Evolutionary conservation across 1,139 yeast species (phyloP), one percentile per base, ranked within the genome.

Genomic region (Starmera stellimalicola): DNA sequence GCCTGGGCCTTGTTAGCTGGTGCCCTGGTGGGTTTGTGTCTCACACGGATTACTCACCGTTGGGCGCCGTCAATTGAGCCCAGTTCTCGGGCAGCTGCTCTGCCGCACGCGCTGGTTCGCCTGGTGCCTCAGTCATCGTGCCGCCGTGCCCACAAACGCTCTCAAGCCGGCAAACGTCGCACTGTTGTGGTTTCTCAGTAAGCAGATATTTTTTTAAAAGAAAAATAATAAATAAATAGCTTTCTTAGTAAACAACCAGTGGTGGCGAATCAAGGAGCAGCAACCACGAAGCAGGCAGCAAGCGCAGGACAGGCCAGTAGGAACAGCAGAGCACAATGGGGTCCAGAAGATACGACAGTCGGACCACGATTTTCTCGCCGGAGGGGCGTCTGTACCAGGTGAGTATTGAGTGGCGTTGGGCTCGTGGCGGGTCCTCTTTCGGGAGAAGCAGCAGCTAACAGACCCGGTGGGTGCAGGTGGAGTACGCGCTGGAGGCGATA

Each of bases 291-390:
- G n/a, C n/a, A n/a, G n/a, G n/a, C 24, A n/a, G 24, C 10, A 20
- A 20, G 24, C 24, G n/a, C 24, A 10, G 10, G 24, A 10, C 11
- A n/a, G n/a, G 24, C 10, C 10, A 20, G 24, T n/a, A n/a, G n/a
- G n/a, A 20, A n/a, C 24, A 20, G 24, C n/a, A 20, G 10, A 14
- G 11, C n/a, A 31, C 32, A 27, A 49, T 49, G 53, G 53, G 51
- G 2, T 74, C 82, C 43, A 72, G 87, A 72, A 70, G 88, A 65
- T 79, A 80, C 88, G 99, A 91, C 63, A 82, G 95, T 43, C 78
- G 99, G 71, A 91, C 98, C 37, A 91, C 98, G 16, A 91, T 93
- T 53, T 93, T 91, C 65, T 88, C 97, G 23, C 99, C 99, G 16
- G 99, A 91, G 58, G 98, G 99, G 29, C 75, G 98, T 61, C 71